These are phyloP conservation scores for Hyphodiscus sp. DNA, from an alignment of 2,329 filamentous ascomycete genomes.

Conservation along the genomic window DNA sequence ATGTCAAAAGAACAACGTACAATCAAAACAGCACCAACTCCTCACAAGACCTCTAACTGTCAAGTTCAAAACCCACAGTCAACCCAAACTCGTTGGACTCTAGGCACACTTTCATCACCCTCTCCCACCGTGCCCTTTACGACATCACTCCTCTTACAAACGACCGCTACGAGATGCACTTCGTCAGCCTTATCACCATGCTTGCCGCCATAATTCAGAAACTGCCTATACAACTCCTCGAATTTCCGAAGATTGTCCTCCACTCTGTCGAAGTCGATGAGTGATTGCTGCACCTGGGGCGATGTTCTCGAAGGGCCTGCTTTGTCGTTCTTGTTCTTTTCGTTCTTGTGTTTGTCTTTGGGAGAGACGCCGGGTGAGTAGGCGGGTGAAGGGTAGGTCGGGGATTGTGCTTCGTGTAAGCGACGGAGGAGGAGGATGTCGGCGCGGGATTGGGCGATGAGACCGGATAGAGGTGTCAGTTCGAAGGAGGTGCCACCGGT, in stretches of 20 bases:
- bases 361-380: background rate
- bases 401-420: background rate
- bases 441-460: background rate
- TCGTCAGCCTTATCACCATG: background rate
- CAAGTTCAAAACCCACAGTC: background rate
- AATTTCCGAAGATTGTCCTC: background rate
- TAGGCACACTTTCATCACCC: background rate
- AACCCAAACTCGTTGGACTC: background rate
- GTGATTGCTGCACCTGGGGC: background rate
- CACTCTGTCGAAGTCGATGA: background rate
- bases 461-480: background rate
- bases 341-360: background rate
- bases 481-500: background rate
- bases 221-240: background rate
- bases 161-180: background rate
- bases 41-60: background rate
- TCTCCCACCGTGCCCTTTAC: background rate
- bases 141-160: background rate
- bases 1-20: no score
- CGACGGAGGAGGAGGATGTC: background rate
- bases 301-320: background rate
- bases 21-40: background rate
- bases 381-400: background rate
- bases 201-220: background rate
- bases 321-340: background rate